phyloP scores from a whole-genome alignment of 352 stramenopile genomes.

The Phytophthora podocarpi region DNA sequence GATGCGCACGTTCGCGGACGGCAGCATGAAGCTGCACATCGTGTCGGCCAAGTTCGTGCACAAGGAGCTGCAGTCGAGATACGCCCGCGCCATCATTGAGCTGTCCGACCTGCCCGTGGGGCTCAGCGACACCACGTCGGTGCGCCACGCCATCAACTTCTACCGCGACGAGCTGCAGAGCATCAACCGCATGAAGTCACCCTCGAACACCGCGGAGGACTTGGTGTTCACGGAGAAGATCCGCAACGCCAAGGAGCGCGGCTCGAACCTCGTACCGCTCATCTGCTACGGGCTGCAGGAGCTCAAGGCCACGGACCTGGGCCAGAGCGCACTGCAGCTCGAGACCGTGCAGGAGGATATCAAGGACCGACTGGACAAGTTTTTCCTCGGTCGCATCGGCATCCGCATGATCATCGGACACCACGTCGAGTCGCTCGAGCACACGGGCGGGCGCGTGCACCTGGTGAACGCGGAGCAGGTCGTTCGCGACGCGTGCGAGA shows the following conservation, averaged over 20 bases:
- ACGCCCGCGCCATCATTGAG: constrained; percentile 68
- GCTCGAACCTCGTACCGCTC: constrained; percentile 73
- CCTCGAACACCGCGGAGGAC: constrained; percentile 52
- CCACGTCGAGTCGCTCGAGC: constrained; percentile 64
- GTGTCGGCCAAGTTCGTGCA: constrained; percentile 67
- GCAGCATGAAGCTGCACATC: constrained; percentile 60
- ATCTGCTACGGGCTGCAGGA: constrained; percentile 73
- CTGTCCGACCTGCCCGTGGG: constrained; percentile 72
- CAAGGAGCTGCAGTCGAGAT: constrained; percentile 73
- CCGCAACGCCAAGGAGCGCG: constrained; percentile 50
- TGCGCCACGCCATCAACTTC: constrained; percentile 64
- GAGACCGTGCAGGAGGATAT: constrained; percentile 70
- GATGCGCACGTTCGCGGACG: constrained; percentile 73
- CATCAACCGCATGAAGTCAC: constrained; percentile 47
- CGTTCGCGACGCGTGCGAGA: constrained; percentile 52
- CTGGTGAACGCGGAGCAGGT: constrained; percentile 65
- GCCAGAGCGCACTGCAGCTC: constrained; percentile 53
- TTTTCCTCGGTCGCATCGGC: constrained; percentile 98
- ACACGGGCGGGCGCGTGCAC: constrained; percentile 63
- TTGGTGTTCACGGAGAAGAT: constrained; percentile 62
- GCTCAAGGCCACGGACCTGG: constrained; percentile 58
- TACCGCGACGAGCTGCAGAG: constrained; percentile 60
- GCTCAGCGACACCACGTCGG: constrained; percentile 56
- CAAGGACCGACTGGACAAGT: constrained; percentile 92
- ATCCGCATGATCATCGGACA: constrained; percentile 98